Evolutionary conservation across 2,329 filamentous ascomycete genomes (phyloP).

Genomic region (Ascochyta clinopodiicola): DNA sequence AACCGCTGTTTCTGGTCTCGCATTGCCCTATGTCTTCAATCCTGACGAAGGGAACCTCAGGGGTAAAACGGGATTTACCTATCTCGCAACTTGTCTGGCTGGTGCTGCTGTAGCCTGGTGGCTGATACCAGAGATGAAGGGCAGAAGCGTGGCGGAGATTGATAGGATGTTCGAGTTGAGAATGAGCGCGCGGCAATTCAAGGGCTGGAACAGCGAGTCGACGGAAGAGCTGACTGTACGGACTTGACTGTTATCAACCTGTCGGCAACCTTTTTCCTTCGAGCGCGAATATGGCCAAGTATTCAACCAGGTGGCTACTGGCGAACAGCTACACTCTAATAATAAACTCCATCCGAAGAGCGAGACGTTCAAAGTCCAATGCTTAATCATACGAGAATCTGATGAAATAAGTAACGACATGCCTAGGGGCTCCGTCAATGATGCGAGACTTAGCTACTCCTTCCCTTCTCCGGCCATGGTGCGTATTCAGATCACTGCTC

Average conservation of each 20-base stretch:
- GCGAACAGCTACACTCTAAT: too few species aligned
- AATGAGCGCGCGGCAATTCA: constrained; percentile 26
- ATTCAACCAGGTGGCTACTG: not conserved
- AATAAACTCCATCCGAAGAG: too few species aligned
- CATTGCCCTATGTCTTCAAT: constrained; percentile 61
- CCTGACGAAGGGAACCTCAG: constrained; percentile 51
- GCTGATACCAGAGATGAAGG: constrained; percentile 62
- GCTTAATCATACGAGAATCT: too few species aligned
- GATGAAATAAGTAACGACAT: too few species aligned
- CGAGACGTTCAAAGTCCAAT: too few species aligned
- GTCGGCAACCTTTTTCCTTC: not conserved
- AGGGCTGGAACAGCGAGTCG: constrained; percentile 20
- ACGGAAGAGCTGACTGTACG: constrained; percentile 7
- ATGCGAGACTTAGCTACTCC: too few species aligned
- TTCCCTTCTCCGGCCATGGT: too few species aligned
- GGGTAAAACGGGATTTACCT: constrained; percentile 54
- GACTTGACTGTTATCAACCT: not conserved
- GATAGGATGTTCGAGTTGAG: constrained; percentile 49
- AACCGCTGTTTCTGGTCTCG: constrained; percentile 54
- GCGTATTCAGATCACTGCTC: too few species aligned
- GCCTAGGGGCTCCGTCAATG: too few species aligned
- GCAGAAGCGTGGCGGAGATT: constrained; percentile 56
- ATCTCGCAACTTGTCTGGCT: constrained; percentile 43
- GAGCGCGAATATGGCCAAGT: not conserved
- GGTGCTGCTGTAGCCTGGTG: constrained; percentile 52